These are phyloP conservation scores for Verticillium zaregamsianum DNA, from an alignment of 2,329 filamentous ascomycete species.

Conservation along the genomic window DNA sequence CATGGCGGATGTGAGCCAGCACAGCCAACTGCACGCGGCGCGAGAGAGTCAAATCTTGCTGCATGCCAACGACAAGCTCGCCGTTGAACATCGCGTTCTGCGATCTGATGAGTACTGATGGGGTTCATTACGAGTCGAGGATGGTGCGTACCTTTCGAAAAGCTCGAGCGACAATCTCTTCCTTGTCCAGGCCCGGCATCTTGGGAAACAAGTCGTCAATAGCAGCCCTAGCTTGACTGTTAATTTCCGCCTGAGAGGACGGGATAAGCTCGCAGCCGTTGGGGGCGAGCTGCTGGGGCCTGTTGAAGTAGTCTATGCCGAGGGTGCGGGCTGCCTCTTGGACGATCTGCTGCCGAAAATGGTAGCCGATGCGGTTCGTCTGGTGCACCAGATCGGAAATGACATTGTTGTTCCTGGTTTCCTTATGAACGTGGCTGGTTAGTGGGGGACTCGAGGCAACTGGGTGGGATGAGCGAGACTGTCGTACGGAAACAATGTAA, in stretches of 20 bases:
- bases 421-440: background rate
- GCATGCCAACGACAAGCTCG: conserved; percentile 54
- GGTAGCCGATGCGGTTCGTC: conserved; percentile 56
- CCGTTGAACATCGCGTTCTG: conserved; percentile 49
- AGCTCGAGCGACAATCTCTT: conserved; percentile 57
- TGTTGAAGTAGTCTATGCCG: conserved; percentile 5
- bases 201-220: conserved; percentile 61
- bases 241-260: conserved; percentile 54
- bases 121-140: background rate
- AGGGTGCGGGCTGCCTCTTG: conserved; percentile 41
- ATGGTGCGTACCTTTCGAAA: conserved; percentile 52
- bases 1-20: conserved; percentile 63
- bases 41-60: conserved; percentile 50
- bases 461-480: conserved; percentile 1
- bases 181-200: conserved; percentile 61
- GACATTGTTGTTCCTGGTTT: conserved; percentile 3
- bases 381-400: conserved; percentile 40
- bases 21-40: conserved; percentile 62
- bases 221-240: conserved; percentile 57
- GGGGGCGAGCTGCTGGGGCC: conserved; percentile 14
- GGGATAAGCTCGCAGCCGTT: conserved; percentile 49
- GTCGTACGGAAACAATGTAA: conserved; percentile 60
- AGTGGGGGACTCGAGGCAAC: background rate
- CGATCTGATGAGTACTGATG: conserved; percentile 4
- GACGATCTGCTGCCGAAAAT: conserved; percentile 55